Percentiles rank a stretch among this genome's conserved stretches.
These are phyloP conservation scores for Xylaria castorea DNA, from an alignment of 495 filamentous ascomycete species.

Conservation along the genomic window DNA sequence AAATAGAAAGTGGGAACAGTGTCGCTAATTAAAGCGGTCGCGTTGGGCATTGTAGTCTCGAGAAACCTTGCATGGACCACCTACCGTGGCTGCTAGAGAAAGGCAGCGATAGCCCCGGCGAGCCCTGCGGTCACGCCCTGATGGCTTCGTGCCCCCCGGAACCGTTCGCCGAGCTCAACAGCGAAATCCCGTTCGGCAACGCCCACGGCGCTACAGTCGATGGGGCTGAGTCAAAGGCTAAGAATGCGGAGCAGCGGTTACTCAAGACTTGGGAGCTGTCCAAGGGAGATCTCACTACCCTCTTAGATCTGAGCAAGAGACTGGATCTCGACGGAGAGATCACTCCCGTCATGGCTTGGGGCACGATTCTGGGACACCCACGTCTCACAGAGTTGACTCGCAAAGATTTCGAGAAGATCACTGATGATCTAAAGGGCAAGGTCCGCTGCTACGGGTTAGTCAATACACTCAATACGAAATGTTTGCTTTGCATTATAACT, in stretches of 20 bases:
- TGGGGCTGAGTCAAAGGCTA: conserved; percentile 39
- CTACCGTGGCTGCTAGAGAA: conserved; percentile 76
- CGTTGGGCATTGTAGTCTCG: conserved; percentile 68
- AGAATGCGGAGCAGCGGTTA: conserved; percentile 47
- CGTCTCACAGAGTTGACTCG: conserved; percentile 66
- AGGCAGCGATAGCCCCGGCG: conserved; percentile 58
- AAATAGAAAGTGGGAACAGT: conserved; percentile 23
- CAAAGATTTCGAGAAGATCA: conserved; percentile 75
- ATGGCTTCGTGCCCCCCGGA: conserved; percentile 88
- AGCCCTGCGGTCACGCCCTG: conserved; percentile 78
- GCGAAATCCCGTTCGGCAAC: conserved; percentile 60
- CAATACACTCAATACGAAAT: background rate
- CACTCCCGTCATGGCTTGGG: conserved; percentile 96
- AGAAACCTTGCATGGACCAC: conserved; percentile 94
- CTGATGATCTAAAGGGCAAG: conserved; percentile 75
- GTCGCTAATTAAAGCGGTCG: conserved; percentile 45
- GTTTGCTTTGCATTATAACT: conserved; percentile 23
- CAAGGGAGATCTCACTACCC: conserved; percentile 74
- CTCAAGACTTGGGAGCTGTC: conserved; percentile 72
- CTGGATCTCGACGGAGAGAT: conserved; percentile 91
- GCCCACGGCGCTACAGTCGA: conserved; percentile 27
- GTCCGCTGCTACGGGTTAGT: conserved; percentile 94
- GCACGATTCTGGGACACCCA: conserved; percentile 76
- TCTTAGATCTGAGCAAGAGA: conserved; percentile 83
- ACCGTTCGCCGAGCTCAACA: conserved; percentile 52